These are phyloP conservation scores for Coffea eugenioides DNA, from an alignment of 257 asterid genomes.

Conservation along the genomic window DNA sequence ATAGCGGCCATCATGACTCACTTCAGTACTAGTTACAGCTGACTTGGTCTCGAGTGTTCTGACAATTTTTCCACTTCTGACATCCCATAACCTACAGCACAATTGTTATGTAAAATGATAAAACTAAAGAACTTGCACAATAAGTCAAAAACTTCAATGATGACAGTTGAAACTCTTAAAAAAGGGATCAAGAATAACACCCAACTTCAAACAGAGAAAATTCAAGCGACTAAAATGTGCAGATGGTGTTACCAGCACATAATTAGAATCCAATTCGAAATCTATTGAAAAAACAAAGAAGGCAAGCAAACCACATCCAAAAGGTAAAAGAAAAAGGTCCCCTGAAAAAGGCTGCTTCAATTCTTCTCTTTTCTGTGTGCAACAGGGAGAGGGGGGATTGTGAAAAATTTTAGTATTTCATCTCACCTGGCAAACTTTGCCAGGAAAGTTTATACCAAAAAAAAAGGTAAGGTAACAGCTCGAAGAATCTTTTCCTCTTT, in stretches of 20 bases:
- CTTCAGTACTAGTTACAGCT: slow-evolving; percentile 93
- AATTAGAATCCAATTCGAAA: not conserved
- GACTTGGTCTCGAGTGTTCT: slow-evolving; percentile 86
- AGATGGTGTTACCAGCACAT: not conserved
- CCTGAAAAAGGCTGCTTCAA: not conserved
- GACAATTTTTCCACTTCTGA: slow-evolving; percentile 81
- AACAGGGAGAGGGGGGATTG: no score
- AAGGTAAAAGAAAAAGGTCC: not conserved
- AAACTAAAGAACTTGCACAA: not conserved
- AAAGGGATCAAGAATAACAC: not conserved
- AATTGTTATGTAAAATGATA: slow-evolving; percentile 9
- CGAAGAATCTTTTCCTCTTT: not conserved
- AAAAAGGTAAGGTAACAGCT: not conserved
- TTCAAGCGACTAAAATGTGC: slow-evolving; percentile 1
- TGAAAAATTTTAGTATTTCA: not conserved
- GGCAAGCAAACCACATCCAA: not conserved
- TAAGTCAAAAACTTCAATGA: not conserved
- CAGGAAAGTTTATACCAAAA: no score
- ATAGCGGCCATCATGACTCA: slow-evolving; percentile 91
- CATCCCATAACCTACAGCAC: slow-evolving; percentile 84
- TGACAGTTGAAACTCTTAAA: not conserved
- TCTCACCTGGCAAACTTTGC: no score
- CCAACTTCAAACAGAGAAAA: not conserved
- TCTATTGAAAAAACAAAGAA: not conserved
- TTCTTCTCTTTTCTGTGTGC: not conserved